Evolutionary conservation across 1,139 yeast genomes (phyloP).

Genomic region (Schwanniomyces etchellsii): DNA sequence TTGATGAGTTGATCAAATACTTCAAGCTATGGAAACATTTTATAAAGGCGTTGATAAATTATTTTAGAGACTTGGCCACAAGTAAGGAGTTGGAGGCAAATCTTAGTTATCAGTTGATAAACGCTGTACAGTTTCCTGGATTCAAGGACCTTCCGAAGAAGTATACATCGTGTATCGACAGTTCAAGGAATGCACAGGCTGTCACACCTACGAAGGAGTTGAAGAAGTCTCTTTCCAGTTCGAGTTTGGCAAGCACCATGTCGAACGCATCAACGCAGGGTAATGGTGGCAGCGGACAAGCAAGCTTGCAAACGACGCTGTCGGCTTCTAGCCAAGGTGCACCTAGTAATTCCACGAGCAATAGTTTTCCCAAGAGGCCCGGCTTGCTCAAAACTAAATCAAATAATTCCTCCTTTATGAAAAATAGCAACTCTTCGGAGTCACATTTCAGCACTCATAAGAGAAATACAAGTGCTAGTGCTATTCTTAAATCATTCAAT

Average conservation of each 20-base stretch:
- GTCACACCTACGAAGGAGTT: conserved; percentile 20
- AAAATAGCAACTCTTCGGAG: conserved; percentile 1
- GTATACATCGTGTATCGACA: conserved; percentile 8
- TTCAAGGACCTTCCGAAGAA: conserved; percentile 28
- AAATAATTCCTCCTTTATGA: conserved; percentile 13
- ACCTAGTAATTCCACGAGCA: background rate
- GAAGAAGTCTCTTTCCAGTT: conserved; percentile 16
- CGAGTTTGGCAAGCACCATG: conserved; percentile 7
- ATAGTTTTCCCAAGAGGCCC: conserved; percentile 22
- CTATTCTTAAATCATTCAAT: conserved; percentile 2
- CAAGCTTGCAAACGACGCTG: conserved; percentile 4
- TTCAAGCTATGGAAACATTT: conserved; percentile 70
- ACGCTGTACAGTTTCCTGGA: conserved; percentile 55
- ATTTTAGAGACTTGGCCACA: conserved; percentile 56
- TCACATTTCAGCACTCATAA: conserved; percentile 10
- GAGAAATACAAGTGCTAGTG: conserved; percentile 8
- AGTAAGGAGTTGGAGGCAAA: conserved; percentile 68
- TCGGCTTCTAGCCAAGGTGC: conserved; percentile 1
- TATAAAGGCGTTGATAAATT: conserved; percentile 54
- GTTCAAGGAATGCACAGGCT: conserved; percentile 18
- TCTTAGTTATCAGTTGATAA: conserved; percentile 57
- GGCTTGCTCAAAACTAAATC: conserved; percentile 30
- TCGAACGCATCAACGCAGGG: conserved; percentile 2
- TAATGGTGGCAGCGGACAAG: conserved; percentile 3
- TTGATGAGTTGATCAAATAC: conserved; percentile 47